Base-by-base conservation (phyloP, 139 green algal species). In the Gonium pectorale region DNA sequence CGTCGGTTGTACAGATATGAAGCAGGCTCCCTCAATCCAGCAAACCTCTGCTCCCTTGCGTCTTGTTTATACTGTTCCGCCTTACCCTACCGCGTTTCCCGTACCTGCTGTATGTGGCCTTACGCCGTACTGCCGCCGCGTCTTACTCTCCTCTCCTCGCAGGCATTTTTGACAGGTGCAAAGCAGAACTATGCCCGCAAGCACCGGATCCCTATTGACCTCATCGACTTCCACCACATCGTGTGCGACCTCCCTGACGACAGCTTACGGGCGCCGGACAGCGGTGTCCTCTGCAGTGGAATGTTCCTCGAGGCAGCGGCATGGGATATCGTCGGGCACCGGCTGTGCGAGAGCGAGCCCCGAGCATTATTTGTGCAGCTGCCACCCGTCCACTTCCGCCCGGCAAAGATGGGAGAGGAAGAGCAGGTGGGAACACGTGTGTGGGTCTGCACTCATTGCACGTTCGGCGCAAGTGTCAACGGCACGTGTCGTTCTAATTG, bases 131-230 rank as follows among this genome's bases (percentile, higher is more conserved):
- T n/a, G n/a, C n/a, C n/a, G n/a, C n/a, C n/a, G n/a, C n/a, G n/a
- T n/a, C n/a, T n/a, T n/a, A n/a, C n/a, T n/a, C n/a, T n/a, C n/a
- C n/a, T 66, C 31, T 33, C 67, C 9, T 68, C 85, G 54, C 92
- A 97, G 90, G 94, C 94, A 0, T 97, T 97, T 90, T 66, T 96
- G 62, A 97, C 95, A 9, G 94, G 89, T 27, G 89, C 91, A 19
- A 95, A 95, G 85, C 95, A 97, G 89, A 97, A 97, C 89, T 96
- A 88, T 73, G 95, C 95, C 7, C 87, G 95, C 51, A 92, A 93
- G 81, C 86, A 95, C 75, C 87, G 54, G 17, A 88, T 94, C 31
- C 89, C 93, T 46, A 96, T 96, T 60, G 93, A 95, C 81, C 74
- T 90, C 33, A 90, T 97, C n/a, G 93, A 94, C 79, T 97, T 97